Evolutionary conservation across 2,329 filamentous ascomycete species (phyloP).

Genomic region (Calonectria ilicicola): DNA sequence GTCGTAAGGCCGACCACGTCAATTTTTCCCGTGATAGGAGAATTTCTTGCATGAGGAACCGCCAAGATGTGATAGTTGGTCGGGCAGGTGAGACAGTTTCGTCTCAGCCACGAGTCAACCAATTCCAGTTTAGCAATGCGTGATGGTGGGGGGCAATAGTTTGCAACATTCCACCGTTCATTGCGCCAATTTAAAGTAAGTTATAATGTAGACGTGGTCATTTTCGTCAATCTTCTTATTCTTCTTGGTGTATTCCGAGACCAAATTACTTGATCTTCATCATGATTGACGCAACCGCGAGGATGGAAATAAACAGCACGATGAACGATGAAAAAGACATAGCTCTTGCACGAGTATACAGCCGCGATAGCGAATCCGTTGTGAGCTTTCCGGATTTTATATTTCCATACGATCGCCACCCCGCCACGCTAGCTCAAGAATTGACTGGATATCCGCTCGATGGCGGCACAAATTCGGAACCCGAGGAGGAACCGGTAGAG

Average conservation of each 20-base stretch:
- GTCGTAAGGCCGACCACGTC: too few species aligned
- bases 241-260: neutral
- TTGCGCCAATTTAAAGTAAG: neutral
- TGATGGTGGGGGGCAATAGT: neutral
- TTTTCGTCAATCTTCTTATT: neutral
- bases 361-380: neutral
- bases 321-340: neutral
- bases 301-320: neutral
- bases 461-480: neutral
- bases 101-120: neutral
- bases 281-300: neutral
- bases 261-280: neutral
- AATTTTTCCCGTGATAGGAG: too few species aligned
- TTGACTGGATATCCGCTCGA: neutral
- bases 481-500: neutral
- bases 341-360: neutral
- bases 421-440: neutral
- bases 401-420: neutral
- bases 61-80: too few species aligned
- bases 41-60: too few species aligned
- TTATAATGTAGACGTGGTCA: neutral
- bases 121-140: neutral
- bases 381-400: neutral
- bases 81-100: neutral
- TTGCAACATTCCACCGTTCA: neutral